Evolutionary conservation across 1,139 yeast species (phyloP).

Genomic region (Geotrichum candidum): DNA sequence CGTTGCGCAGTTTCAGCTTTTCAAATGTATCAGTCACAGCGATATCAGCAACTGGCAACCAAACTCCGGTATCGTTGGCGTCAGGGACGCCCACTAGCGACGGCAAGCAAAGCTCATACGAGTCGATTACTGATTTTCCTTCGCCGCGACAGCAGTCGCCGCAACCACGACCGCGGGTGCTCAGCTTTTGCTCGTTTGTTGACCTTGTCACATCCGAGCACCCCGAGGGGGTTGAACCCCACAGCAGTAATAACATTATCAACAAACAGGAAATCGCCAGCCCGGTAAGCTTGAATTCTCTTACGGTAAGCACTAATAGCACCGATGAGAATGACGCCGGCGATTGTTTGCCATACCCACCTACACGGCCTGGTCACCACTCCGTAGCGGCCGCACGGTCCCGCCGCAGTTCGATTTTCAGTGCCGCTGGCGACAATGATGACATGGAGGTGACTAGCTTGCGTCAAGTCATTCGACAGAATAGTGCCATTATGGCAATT

Average conservation of each 20-base stretch:
- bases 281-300: no score
- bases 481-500: background rate
- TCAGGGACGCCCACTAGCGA: background rate
- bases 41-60: background rate
- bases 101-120: background rate
- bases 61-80: background rate
- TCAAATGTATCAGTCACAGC: background rate
- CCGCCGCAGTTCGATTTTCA: background rate
- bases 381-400: background rate
- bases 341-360: no score
- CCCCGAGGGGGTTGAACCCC: background rate
- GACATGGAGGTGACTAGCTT: background rate
- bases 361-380: no score
- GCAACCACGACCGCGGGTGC: slow-evolving; percentile 1
- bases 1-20: slow-evolving; percentile 7
- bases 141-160: background rate
- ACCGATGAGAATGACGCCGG: background rate
- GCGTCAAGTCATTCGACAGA: background rate
- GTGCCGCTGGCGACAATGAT: background rate
- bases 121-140: background rate
- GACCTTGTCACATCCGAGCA: slow-evolving; percentile 9
- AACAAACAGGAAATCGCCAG: background rate
- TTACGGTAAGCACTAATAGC: no score
- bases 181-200: slow-evolving; percentile 16
- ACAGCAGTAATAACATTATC: background rate